A percentile compares a stretch with the other conserved stretches of the same genome.
Evolutionary conservation across 352 stramenopile genomes (phyloP).

Genomic region (Achlya hypogyna): DNA sequence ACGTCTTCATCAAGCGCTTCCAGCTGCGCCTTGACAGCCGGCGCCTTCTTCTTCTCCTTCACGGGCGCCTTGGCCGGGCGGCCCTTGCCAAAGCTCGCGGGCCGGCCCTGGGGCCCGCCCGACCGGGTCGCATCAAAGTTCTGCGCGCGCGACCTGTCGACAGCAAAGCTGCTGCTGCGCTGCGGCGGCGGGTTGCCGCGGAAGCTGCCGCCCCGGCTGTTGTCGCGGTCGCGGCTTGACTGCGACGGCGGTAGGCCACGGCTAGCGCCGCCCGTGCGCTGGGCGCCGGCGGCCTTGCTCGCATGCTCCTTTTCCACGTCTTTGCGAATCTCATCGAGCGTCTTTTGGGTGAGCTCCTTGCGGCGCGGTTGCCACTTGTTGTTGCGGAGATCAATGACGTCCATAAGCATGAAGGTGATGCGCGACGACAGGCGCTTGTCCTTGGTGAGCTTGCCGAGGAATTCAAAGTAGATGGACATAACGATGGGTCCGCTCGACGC

Average conservation of each 20-base stretch:
- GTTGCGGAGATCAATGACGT: conserved; percentile 89
- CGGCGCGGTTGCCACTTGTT: conserved; percentile 89
- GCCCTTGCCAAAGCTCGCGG: background rate
- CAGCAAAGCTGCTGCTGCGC: background rate
- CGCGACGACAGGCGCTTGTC: conserved; percentile 80
- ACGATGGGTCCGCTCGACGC: conserved; percentile 23
- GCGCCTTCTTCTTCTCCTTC: conserved; percentile 3
- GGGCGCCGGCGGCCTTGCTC: background rate
- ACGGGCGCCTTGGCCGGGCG: background rate
- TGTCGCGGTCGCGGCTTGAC: conserved; percentile 23
- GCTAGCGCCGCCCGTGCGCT: background rate
- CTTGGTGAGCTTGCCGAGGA: conserved; percentile 70
- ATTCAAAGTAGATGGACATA: conserved; percentile 72
- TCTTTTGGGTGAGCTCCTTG: conserved; percentile 94
- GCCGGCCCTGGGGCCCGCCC: background rate
- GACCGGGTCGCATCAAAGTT: background rate
- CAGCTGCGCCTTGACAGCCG: conserved; percentile 3
- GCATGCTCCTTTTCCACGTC: conserved; percentile 73
- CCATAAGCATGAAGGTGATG: conserved; percentile 94
- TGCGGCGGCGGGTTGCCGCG: background rate
- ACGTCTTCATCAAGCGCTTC: conserved; percentile 47
- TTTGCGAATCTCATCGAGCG: conserved; percentile 91
- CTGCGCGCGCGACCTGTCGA: conserved; percentile 1
- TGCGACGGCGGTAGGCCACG: background rate
- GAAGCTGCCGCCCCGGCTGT: conserved; percentile 17